Base-by-base conservation (phyloP, 306 rosid genomes). In the Arachis hypogaea region DNA sequence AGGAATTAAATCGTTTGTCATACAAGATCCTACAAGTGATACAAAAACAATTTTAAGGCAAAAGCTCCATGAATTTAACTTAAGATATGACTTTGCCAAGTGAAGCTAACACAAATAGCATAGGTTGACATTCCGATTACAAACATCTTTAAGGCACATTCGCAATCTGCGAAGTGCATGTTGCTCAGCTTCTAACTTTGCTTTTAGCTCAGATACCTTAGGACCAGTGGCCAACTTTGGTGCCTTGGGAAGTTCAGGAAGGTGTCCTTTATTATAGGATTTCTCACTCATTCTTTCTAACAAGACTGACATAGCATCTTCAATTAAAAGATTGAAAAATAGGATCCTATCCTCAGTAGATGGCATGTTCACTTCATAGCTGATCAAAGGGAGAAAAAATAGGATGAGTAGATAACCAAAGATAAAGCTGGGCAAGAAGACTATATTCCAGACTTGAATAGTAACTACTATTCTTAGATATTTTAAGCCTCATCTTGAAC, bases 111-210 rank as follows among this genome's bases (percentile, higher is more conserved):
- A 18, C 18, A 41, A 45, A 5, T 29, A 50, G 45, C 45, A 63
- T 10, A 51, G 58, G 58, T 41, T 28, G 65, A 81, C 91, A 77
- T 73, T 91, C 98, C 98, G 84, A 76, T 94, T 94, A 88, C 98
- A 94, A 75, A 94, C 60, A 88, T 94, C 98, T 86, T 97, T 88
- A 65, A 94, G 96, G 84, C 98, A 94, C 98, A 94, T 94, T 63
- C 97, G 89, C 85, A 94, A 74, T 77, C 97, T 93, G 36, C 98
- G 95, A 61, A 94, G 95, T 43, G 97, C 96, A 87, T 89, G 96
- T 85, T 94, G 98, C 87, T 94, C 97, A 44, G 97, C 93, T 77
- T 94, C 98, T 51, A 89, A 85, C 79, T 86, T 89, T 61, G 98
- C 96, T 88, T 78, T 94, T 75, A 91, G 81, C 87, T 94, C 98